Percentiles rank a stretch among this genome's conserved stretches.
These are phyloP conservation scores for Skeletonema potamos DNA, from an alignment of 108 stramenopile genomes.

Conservation along the genomic window DNA sequence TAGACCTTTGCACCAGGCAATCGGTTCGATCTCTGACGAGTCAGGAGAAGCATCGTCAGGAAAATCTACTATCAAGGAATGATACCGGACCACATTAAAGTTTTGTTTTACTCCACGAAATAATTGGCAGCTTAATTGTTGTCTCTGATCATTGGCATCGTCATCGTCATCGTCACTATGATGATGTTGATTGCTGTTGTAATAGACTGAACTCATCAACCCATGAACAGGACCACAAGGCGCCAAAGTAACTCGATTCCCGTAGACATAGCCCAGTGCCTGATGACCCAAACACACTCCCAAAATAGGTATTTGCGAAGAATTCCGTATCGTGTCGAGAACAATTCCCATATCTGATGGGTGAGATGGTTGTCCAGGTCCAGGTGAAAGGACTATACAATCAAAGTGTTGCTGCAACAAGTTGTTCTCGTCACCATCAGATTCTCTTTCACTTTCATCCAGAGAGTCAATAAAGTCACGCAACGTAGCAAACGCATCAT, in stretches of 20 bases:
- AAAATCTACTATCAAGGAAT: slow-evolving; percentile 81
- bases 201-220: slow-evolving; percentile 62
- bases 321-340: slow-evolving; percentile 52
- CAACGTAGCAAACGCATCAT: slow-evolving; percentile 62
- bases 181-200: background rate
- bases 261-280: slow-evolving; percentile 75
- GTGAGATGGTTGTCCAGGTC: slow-evolving; percentile 81
- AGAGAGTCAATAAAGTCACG: slow-evolving; percentile 26
- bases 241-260: slow-evolving; percentile 54
- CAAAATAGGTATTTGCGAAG: slow-evolving; percentile 70
- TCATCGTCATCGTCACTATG: background rate
- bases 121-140: slow-evolving; percentile 15
- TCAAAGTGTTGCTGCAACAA: slow-evolving; percentile 45
- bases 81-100: slow-evolving; percentile 91
- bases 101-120: slow-evolving; percentile 41
- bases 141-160: background rate
- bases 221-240: slow-evolving; percentile 87
- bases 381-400: slow-evolving; percentile 85
- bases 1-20: slow-evolving; percentile 45
- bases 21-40: slow-evolving; percentile 34
- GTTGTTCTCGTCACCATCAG: background rate
- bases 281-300: slow-evolving; percentile 96
- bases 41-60: slow-evolving; percentile 2
- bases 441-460: background rate
- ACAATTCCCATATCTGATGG: slow-evolving; percentile 76